These are phyloP conservation scores for Zalaria obscura DNA, from an alignment of 2,329 filamentous ascomycete genomes.

Conservation along the genomic window DNA sequence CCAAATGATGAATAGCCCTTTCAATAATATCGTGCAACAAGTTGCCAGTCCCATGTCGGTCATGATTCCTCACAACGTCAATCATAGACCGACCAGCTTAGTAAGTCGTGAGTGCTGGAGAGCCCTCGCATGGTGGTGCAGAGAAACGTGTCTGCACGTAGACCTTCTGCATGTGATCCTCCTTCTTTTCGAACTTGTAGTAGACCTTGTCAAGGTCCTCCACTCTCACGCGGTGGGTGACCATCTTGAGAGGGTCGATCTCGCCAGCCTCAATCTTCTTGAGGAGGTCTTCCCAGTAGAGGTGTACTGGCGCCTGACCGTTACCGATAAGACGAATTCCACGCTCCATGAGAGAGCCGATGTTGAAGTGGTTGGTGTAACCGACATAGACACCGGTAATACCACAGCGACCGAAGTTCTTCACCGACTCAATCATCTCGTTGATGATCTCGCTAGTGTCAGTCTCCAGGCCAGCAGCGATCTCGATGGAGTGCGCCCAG, in stretches of 20 bases:
- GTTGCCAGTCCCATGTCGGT: no score
- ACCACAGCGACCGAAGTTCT: constrained; percentile 59
- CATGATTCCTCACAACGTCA: no score
- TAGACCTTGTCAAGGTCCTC: constrained; percentile 38
- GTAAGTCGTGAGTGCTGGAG: constrained; percentile 36
- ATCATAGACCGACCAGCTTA: constrained; percentile 2
- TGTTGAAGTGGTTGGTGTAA: constrained; percentile 63
- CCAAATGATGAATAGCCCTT: no score
- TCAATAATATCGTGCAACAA: no score
- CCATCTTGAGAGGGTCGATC: constrained; percentile 66
- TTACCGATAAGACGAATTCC: constrained; percentile 66
- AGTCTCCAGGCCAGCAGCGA: constrained; percentile 56
- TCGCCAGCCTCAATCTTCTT: constrained; percentile 50
- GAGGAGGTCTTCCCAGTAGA: constrained; percentile 72
- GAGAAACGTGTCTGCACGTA: constrained; percentile 50
- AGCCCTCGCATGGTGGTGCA: constrained; percentile 33
- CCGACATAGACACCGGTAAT: constrained; percentile 60
- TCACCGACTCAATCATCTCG: constrained; percentile 63
- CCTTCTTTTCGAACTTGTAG: constrained; percentile 52
- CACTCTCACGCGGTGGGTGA: constrained; percentile 55
- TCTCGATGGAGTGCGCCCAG: constrained; percentile 46
- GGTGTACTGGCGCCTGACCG: constrained; percentile 60
- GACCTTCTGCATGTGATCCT: constrained; percentile 70
- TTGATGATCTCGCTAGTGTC: constrained; percentile 73
- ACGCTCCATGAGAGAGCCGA: constrained; percentile 71